Percentiles rank a stretch among this genome's conserved stretches.
phyloP scores from a whole-genome alignment of 2,329 filamentous ascomycete species.

The Chaetomiaceae sp. region DNA sequence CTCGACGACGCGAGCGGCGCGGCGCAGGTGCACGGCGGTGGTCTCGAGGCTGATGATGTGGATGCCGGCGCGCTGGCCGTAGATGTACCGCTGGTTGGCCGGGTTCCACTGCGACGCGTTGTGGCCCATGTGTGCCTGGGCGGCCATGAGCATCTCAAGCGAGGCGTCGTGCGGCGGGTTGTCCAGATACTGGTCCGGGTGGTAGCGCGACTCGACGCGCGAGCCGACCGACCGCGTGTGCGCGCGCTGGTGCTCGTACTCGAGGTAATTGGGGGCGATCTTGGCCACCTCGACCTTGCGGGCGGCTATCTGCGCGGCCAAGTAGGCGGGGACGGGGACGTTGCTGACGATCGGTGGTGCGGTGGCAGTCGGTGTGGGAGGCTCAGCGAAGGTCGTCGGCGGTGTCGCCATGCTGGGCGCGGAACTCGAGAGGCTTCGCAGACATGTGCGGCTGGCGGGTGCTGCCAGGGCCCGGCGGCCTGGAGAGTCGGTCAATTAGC shows the following conservation, averaged over 20 bases:
- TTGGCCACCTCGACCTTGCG: conserved; percentile 21
- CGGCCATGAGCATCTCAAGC: conserved; percentile 82
- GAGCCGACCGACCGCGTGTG: conserved; percentile 46
- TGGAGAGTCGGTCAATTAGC: conserved; percentile 25
- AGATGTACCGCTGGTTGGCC: conserved; percentile 88
- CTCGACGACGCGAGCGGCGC: conserved; percentile 86
- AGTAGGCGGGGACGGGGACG: no score
- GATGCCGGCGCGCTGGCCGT: conserved; percentile 77
- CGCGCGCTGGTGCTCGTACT: conserved; percentile 37
- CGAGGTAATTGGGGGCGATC: conserved; percentile 33
- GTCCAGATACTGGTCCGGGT: conserved; percentile 58
- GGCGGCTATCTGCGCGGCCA: conserved; percentile 17
- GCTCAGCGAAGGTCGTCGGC: conserved; percentile 21
- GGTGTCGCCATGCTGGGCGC: conserved; percentile 25
- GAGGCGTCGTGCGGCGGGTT: conserved; percentile 80
- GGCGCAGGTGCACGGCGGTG: conserved; percentile 82
- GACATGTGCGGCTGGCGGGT: conserved; percentile 35
- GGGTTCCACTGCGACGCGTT: conserved; percentile 91
- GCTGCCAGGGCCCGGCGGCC: conserved; percentile 48
- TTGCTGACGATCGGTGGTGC: conserved; percentile 1
- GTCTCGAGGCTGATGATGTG: conserved; percentile 91
- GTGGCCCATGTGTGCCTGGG: conserved; percentile 86
- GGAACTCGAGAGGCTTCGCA: conserved; percentile 35
- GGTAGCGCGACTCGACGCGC: conserved; percentile 49
- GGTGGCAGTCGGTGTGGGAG: neutral